Base-by-base conservation (phyloP, 345 rosid genomes). In the Psidium guajava region DNA sequence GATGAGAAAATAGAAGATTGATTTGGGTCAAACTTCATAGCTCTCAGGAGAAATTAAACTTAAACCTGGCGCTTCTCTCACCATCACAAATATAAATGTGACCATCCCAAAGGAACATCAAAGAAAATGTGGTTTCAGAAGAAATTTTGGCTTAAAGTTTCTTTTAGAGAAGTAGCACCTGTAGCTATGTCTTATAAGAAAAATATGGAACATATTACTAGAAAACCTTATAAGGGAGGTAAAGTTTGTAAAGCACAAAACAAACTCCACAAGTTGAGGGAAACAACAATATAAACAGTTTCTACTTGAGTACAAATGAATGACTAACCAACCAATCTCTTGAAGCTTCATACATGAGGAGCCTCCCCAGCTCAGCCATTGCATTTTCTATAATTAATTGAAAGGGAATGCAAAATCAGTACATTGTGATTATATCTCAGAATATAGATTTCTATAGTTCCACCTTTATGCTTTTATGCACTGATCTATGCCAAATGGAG, bases 321-420 rank as follows among this genome's bases (percentile, higher is more conserved):
- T 54, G 32, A 89, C 93, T 84, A 86, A 95, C 98, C 98, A 95
- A 85, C 98, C 97, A 97, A 85, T 97, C 99, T 88, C 98, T 90
- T 56, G 99, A 88, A 85, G 98, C 99, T 92, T 97, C 98, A 82
- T 95, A 94, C 58, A 97, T 87, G 69, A 97, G 94, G 53, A 97
- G 89, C 90, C 99, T 94, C 86, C 99, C 98, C 87, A 95, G 86
- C 89, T 95, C 98, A 82, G 97, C 99, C 92, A 97, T 92, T 9
- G 98, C 98, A 93, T 91, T 95, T 88, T 90, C 99, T 94, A 86
- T 42, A 83, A 40, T 75, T 52, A 89, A 82, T 56, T 28, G 73
- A 11, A 75, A 84, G 28, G 32, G 51, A 54, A 69, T 53, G 85
- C 9, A 82, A 82, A 47, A 82, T 51, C 28, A n/a, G 47, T 28